Evolutionary conservation across 352 stramenopile genomes (phyloP).

Genomic region (Phytophthora syringae): DNA sequence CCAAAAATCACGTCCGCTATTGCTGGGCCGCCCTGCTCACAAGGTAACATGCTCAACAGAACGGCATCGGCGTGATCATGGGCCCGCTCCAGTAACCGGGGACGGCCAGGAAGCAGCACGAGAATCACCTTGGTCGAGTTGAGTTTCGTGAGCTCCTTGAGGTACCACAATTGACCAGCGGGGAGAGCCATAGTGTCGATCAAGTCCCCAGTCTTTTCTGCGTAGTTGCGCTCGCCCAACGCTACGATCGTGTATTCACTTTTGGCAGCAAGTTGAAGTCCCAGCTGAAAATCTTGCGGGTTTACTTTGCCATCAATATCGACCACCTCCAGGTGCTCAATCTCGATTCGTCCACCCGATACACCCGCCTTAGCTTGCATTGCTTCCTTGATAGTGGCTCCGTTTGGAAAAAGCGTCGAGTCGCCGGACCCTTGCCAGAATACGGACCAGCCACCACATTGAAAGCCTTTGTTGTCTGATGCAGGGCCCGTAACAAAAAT

Average conservation of each 20-base stretch:
- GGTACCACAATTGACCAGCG: slow-evolving; percentile 60
- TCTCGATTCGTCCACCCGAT: slow-evolving; percentile 4
- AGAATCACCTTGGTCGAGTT: slow-evolving; percentile 73
- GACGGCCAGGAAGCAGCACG: slow-evolving; percentile 70
- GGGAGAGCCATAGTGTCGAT: slow-evolving; percentile 59
- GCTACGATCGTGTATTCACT: slow-evolving; percentile 79
- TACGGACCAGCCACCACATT: slow-evolving; percentile 77
- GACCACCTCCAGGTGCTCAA: slow-evolving; percentile 55
- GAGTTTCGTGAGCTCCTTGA: slow-evolving; percentile 59
- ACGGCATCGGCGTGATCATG: slow-evolving; percentile 62
- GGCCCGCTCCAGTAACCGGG: slow-evolving; percentile 56
- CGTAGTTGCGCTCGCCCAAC: slow-evolving; percentile 81
- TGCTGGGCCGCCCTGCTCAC: slow-evolving; percentile 79
- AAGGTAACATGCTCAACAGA: slow-evolving; percentile 74
- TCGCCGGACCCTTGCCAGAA: slow-evolving; percentile 72
- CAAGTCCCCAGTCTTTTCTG: slow-evolving; percentile 86
- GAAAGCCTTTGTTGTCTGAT: slow-evolving; percentile 72
- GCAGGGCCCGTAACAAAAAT: slow-evolving; percentile 73
- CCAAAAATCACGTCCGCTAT: slow-evolving; percentile 76
- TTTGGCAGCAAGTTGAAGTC: slow-evolving; percentile 47
- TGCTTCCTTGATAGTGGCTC: slow-evolving; percentile 60
- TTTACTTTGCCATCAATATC: slow-evolving; percentile 53
- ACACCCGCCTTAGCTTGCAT: slow-evolving; percentile 26
- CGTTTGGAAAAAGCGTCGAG: slow-evolving; percentile 70
- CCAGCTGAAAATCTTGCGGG: slow-evolving; percentile 44